These are phyloP conservation scores for Aurantiochytrium sp. DNA, from an alignment of 108 stramenopile genomes.

Conservation along the genomic window DNA sequence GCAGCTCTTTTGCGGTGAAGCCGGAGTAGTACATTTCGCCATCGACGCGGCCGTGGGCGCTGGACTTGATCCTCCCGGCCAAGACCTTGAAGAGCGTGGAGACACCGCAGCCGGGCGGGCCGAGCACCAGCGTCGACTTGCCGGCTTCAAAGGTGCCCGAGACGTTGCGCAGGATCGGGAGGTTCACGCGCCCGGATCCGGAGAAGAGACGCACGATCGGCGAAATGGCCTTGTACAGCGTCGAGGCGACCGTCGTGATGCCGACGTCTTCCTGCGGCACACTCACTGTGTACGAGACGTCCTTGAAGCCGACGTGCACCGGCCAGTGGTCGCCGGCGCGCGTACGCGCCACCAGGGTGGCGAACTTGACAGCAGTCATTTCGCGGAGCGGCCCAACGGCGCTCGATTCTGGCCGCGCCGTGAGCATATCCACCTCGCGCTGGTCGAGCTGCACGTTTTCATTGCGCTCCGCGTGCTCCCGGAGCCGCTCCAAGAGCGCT, in stretches of 20 bases:
- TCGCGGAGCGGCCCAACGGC: too few species aligned
- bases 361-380: background rate
- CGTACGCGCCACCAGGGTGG: background rate
- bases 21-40: conserved; percentile 14
- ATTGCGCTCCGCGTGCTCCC: too few species aligned
- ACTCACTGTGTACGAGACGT: background rate
- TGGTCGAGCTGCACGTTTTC: too few species aligned
- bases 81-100: conserved; percentile 39
- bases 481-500: too few species aligned
- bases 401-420: too few species aligned
- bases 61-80: background rate
- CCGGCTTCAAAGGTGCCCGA: conserved; percentile 53
- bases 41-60: background rate
- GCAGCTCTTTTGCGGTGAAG: background rate
- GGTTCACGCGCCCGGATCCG: background rate
- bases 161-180: background rate
- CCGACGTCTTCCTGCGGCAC: background rate
- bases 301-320: background rate
- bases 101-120: conserved; percentile 75
- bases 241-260: background rate
- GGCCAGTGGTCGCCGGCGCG: background rate
- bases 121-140: conserved; percentile 74
- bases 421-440: too few species aligned
- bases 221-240: background rate
- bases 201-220: background rate